Evolutionary conservation across 176 grass and related monocot genomes (phyloP), one percentile per base, ranked within the genome.

Genomic region (Zoysia japonica): DNA sequence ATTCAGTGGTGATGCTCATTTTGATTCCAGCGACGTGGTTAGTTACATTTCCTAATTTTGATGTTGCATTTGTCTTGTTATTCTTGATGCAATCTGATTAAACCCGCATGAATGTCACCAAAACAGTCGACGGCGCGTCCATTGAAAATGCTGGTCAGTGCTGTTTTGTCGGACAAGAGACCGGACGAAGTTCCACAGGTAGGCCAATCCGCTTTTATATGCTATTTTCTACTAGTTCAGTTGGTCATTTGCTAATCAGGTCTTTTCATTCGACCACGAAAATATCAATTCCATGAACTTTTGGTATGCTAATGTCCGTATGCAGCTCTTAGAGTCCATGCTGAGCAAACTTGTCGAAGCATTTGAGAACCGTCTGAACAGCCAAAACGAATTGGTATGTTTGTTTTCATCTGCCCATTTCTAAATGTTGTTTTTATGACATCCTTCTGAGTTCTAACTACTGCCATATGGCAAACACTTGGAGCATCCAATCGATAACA

Each of bases 111-210:
- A 15, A 70, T 71, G 56, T 82, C 64, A 47, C 41, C 48, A 74
- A 87, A 87, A 61, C 83, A 95, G 96, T 88, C 77, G 74, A 89
- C 88, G 36, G 90, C 90, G 10, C 86, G 88, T 41, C 90, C 92
- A 2, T 68, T 99, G 70, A 99, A 87, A 87, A 95, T 99, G 88
- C 75, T 99, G 39, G 83, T 99, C 53, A 90, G 83, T 70, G 92
- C 92, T 11, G 88, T 92, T 77, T 64, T 99, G 80, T 93, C 90
- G 0, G 92, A 91, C 75, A 99, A 95, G 86, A 91, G 90, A 82
- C 96, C 96, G 7, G 96, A 99, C 72, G 96, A 99, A 95, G 88
- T 99, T 91, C 96, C 96, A 39, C 79, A 89, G 82, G 96, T 95
- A 89, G 68, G 79, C 38, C 15, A 65, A 84, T 76, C 59, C 52